Evolutionary conservation across 2,329 filamentous ascomycete genomes (phyloP), one percentile per base, ranked within the genome.

Genomic region (Colletotrichum lupini): DNA sequence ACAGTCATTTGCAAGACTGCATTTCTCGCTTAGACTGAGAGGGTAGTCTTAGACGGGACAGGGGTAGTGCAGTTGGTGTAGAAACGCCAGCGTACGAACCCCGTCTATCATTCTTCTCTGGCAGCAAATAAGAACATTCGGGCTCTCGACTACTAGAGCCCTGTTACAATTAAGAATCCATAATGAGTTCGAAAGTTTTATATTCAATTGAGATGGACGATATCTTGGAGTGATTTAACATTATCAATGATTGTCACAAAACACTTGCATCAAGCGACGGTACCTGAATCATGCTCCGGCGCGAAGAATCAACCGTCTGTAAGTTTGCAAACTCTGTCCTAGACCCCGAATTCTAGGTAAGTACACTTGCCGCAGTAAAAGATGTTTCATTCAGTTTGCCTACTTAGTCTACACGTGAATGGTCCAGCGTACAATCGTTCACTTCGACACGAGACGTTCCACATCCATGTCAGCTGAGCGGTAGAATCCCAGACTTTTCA

Each of bases 401-500:
- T 9, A 22, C 32, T 12, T 9, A 9, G 19, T 49, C 16, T n/a
- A 22, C 42, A 49, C 8, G 42, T 22, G 7, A 49, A n/a, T 28
- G 22, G 7, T 12, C 12, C 11, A 35, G 32, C 32, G 26, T 35
- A 11, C 16, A 37, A 24, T 24, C 24, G 19, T n/a, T 63, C 62
- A 73, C 49, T 63, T 52, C 5, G 80, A 80, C 5, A 84, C 82
- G 14, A 86, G 76, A 4, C 68, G 77, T 76, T 87, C 84, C 3
- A 81, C 75, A 76, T 87, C 83, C 69, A 79, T 79, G 2, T 79
- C 83, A 5, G 81, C 80, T 8, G 76, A 76, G 3, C 86, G 79
- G 75, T 88, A 89, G 67, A 89, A 88, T 0, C 88, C 88, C 37
- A 90, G 77, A 0, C 84, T 80, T 12, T 80, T 83, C 3, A 90